phyloP scores from a whole-genome alignment of 164 flowering plant genomes.

The Magnolia officinalis region DNA sequence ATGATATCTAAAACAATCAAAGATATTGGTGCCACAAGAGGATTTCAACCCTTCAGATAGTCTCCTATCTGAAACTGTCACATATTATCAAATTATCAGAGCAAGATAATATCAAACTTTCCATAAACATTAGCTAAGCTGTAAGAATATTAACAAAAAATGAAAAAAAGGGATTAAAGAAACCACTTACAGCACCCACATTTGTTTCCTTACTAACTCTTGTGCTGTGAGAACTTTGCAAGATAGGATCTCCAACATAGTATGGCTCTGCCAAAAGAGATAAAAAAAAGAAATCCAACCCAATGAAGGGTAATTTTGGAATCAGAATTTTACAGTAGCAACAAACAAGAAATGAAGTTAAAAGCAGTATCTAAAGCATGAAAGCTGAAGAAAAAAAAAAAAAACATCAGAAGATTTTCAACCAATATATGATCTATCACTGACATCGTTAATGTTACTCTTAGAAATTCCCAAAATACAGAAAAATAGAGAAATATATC shows the following conservation, averaged over 20 bases:
- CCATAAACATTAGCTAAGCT: neutral
- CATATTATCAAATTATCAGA: neutral
- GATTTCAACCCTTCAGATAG: too few relatives aligned
- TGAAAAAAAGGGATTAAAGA: neutral
- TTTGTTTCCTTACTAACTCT: constrained; percentile 26
- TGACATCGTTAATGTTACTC: neutral
- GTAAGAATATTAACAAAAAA: neutral
- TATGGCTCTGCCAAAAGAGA: constrained; percentile 35
- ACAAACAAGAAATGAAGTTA: neutral
- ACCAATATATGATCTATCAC: neutral
- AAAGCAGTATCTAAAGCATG: neutral
- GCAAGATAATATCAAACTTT: neutral
- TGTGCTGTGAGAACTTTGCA: constrained; percentile 28
- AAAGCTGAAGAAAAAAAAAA: neutral
- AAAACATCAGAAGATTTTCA: neutral
- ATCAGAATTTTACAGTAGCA: neutral
- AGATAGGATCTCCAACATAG: constrained; percentile 28
- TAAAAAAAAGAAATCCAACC: constrained; percentile 3
- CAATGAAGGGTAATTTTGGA: neutral
- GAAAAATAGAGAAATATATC: neutral
- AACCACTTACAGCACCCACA: constrained; percentile 39
- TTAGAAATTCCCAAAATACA: neutral
- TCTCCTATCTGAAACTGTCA: neutral
- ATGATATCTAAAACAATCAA: too few relatives aligned
- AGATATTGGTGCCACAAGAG: too few relatives aligned